Evolutionary conservation across 2,329 filamentous ascomycete species (phyloP).

Genomic region (Penicillium oxalicum): DNA sequence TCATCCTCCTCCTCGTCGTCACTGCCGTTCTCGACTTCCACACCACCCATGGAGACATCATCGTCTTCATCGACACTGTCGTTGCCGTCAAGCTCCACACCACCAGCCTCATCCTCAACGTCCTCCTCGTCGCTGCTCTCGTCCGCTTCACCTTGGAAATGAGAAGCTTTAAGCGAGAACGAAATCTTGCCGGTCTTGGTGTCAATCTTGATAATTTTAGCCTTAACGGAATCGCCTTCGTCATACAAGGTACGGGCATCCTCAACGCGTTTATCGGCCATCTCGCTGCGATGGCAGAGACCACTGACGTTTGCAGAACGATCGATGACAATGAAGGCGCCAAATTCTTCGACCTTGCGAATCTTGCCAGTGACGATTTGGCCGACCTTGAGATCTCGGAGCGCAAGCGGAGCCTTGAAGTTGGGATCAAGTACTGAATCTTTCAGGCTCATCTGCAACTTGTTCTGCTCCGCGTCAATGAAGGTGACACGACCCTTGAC

Average conservation of each 20-base stretch:
- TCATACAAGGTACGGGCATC: conserved; percentile 87
- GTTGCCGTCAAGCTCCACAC: conserved; percentile 31
- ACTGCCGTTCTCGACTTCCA: conserved; percentile 40
- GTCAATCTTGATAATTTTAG: conserved; percentile 76
- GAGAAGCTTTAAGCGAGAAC: conserved; percentile 87
- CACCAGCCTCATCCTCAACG: conserved; percentile 27
- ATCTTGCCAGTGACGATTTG: conserved; percentile 85
- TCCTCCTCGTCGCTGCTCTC: conserved; percentile 44
- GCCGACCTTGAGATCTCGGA: conserved; percentile 70
- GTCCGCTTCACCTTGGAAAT: conserved; percentile 62
- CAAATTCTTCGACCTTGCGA: conserved; percentile 89
- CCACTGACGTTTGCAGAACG: conserved; percentile 84
- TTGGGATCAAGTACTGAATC: conserved; percentile 73
- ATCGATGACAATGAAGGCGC: conserved; percentile 88
- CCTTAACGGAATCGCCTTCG: conserved; percentile 89
- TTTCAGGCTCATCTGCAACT: conserved; percentile 82
- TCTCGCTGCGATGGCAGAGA: conserved; percentile 84
- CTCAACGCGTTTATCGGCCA: conserved; percentile 75
- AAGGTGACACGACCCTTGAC: conserved; percentile 79
- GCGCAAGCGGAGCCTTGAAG: conserved; percentile 66
- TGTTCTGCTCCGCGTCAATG: conserved; percentile 61
- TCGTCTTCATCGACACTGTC: conserved; percentile 32
- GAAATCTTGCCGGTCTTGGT: conserved; percentile 69
- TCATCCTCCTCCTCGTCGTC: conserved; percentile 41
- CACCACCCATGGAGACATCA: conserved; percentile 37